A percentile compares a stretch with the other conserved stretches of the same genome.
Evolutionary conservation across 75 land plant species (phyloP).

Genomic region (Cupressus sempervirens): DNA sequence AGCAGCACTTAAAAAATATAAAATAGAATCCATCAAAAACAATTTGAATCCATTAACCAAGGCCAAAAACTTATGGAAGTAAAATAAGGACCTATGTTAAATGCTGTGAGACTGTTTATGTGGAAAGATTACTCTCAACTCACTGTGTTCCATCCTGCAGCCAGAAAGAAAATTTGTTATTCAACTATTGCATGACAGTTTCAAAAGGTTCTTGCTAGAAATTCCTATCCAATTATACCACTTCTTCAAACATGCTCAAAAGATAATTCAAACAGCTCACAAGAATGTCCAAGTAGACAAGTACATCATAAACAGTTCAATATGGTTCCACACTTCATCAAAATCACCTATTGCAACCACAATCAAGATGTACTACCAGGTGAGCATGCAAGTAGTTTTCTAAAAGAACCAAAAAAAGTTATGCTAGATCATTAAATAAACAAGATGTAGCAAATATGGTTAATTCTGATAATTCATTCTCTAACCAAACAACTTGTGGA

Average conservation of each 20-base stretch:
- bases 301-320: neutral
- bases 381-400: neutral
- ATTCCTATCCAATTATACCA: neutral
- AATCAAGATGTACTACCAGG: neutral
- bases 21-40: neutral
- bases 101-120: neutral
- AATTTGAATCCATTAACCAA: neutral
- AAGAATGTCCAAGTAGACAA: neutral
- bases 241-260: neutral
- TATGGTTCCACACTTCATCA: neutral
- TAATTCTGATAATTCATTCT: neutral
- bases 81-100: neutral
- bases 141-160: conserved; percentile 9
- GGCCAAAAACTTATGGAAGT: neutral
- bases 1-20: neutral
- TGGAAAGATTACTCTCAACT: neutral
- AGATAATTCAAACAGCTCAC: neutral
- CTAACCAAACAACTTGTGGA: neutral
- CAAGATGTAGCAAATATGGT: neutral
- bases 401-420: no score
- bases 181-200: neutral
- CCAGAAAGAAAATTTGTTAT: neutral
- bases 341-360: neutral
- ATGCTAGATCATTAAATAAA: neutral
- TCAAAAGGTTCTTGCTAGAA: neutral